Conservation (phyloP, 2,329 filamentous ascomycete species). For the Fusarium sp. region DNA sequence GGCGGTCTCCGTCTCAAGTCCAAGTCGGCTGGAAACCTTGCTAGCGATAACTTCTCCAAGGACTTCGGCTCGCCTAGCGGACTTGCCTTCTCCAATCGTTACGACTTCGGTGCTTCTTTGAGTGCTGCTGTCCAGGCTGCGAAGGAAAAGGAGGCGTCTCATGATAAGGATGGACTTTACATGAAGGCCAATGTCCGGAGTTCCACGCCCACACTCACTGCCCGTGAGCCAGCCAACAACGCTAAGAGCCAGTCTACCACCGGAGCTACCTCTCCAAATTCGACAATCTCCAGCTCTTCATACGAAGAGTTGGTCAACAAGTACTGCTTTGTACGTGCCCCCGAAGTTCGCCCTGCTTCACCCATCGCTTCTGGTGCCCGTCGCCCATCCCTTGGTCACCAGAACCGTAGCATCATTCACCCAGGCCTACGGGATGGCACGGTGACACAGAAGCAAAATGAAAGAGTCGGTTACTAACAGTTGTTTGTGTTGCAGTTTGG, state of each 20-base stretch:
- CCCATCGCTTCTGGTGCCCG: conserved; percentile 33
- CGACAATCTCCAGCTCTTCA: conserved; percentile 81
- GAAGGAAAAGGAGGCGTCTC: conserved; percentile 72
- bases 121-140: conserved; percentile 83
- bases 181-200: conserved; percentile 63
- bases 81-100: conserved; percentile 89
- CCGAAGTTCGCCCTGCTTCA: conserved; percentile 51
- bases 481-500: conserved; percentile 65
- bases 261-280: conserved; percentile 64
- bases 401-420: conserved; percentile 25
- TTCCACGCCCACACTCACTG: conserved; percentile 45
- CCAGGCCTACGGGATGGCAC: conserved; percentile 38
- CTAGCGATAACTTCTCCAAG: conserved; percentile 70
- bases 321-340: conserved; percentile 98
- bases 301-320: conserved; percentile 98
- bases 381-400: conserved; percentile 39
- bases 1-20: conserved; percentile 77
- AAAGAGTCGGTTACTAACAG: conserved; percentile 56
- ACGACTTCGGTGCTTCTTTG: conserved; percentile 95
- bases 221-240: conserved; percentile 34
- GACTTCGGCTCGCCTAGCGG: conserved; percentile 68
- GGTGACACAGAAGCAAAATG: conserved; percentile 33
- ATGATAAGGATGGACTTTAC: conserved; percentile 69
- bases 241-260: conserved; percentile 39
- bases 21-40: conserved; percentile 72